Conservation (phyloP, 2,329 filamentous ascomycete genomes). For the Mariannaea elegans region DNA sequence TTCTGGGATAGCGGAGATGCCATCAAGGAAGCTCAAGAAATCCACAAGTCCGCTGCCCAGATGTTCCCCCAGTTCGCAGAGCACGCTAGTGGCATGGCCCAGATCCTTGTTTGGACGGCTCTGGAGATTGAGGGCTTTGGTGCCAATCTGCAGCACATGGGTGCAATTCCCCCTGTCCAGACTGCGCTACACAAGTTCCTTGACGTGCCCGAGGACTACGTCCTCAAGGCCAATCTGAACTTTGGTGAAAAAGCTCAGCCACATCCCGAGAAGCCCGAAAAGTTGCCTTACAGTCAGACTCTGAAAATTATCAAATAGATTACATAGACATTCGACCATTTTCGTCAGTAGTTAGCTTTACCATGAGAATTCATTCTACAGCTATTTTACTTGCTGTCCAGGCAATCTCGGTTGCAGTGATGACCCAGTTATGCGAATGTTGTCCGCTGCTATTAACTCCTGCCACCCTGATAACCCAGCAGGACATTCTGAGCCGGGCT, state of each 20-base stretch:
- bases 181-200: slow-evolving; percentile 31
- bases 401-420: too few species aligned
- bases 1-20: slow-evolving; percentile 35
- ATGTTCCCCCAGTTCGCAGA: slow-evolving; percentile 31
- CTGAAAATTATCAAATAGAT: slow-evolving; percentile 27
- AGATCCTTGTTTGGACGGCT: slow-evolving; percentile 38
- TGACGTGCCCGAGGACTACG: slow-evolving; percentile 29
- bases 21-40: slow-evolving; percentile 26
- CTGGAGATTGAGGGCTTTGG: slow-evolving; percentile 36
- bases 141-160: slow-evolving; percentile 38
- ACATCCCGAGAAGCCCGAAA: slow-evolving; percentile 29
- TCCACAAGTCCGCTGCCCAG: slow-evolving; percentile 29
- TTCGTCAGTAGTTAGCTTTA: too few species aligned
- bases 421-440: too few species aligned
- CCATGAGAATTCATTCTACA: too few species aligned
- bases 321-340: too few species aligned
- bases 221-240: slow-evolving; percentile 35
- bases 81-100: slow-evolving; percentile 31
- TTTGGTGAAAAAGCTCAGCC: slow-evolving; percentile 32
- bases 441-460: too few species aligned
- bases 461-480: too few species aligned
- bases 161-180: slow-evolving; percentile 34
- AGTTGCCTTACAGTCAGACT: slow-evolving; percentile 34
- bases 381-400: too few species aligned
- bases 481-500: too few species aligned